Evolutionary conservation across 176 grass and related monocot genomes (phyloP).

Genomic region (Areca catechu): DNA sequence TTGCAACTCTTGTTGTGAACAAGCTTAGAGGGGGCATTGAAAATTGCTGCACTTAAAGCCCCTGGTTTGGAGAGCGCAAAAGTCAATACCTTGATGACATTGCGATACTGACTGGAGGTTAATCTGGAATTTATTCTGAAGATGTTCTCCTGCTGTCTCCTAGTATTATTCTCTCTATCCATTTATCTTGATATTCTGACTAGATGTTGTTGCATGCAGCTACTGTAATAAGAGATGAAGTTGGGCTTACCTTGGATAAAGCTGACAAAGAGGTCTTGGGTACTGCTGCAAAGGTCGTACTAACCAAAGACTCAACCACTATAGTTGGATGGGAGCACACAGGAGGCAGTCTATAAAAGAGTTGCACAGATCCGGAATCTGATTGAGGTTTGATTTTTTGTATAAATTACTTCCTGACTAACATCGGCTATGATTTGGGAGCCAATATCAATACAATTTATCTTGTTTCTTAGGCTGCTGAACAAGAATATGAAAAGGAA

Average conservation of each 20-base stretch:
- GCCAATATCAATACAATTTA: neutral
- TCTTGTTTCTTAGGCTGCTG: slow-evolving; percentile 36
- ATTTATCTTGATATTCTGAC: neutral
- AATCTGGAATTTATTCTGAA: neutral
- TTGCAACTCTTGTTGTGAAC: slow-evolving; percentile 93
- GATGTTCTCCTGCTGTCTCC: neutral
- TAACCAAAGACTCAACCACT: slow-evolving; percentile 79
- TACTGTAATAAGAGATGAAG: slow-evolving; percentile 90
- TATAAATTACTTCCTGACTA: neutral
- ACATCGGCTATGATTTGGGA: neutral
- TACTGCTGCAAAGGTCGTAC: slow-evolving; percentile 77
- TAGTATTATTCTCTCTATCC: neutral
- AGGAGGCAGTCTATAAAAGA: slow-evolving; percentile 82
- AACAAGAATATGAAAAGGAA: slow-evolving; percentile 98
- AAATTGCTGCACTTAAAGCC: slow-evolving; percentile 90
- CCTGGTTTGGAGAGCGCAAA: slow-evolving; percentile 89
- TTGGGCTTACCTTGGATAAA: slow-evolving; percentile 86
- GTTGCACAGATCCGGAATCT: slow-evolving; percentile 87
- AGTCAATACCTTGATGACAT: slow-evolving; percentile 94
- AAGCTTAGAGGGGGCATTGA: slow-evolving; percentile 87
- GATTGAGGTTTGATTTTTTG: slow-evolving; percentile 53
- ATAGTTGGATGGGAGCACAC: slow-evolving; percentile 91
- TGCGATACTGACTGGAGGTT: slow-evolving; percentile 87
- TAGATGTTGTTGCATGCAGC: slow-evolving; percentile 26
- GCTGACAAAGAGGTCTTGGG: slow-evolving; percentile 75